Percentiles rank a stretch among this genome's conserved stretches.
phyloP scores from a whole-genome alignment of 1,139 yeast genomes.

The Kodamaea alishanica region DNA sequence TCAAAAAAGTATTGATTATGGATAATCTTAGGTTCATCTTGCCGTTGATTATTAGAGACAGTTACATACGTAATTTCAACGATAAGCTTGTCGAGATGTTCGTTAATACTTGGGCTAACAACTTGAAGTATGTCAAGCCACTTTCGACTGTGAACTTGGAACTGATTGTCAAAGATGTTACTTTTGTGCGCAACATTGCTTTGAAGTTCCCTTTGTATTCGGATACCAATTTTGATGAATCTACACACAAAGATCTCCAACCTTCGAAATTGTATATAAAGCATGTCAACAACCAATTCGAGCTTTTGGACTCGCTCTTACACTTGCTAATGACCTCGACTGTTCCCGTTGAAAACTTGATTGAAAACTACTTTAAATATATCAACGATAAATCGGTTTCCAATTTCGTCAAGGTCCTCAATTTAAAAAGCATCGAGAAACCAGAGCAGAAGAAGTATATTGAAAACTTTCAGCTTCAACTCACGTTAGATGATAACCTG shows the following conservation, averaged over 20 bases:
- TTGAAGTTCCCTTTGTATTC: constrained; percentile 47
- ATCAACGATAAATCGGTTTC: constrained; percentile 61
- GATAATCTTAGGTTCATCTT: constrained; percentile 50
- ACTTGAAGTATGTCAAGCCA: constrained; percentile 60
- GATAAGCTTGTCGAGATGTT: constrained; percentile 73
- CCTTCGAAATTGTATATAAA: constrained; percentile 42
- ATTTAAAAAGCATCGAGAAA: constrained; percentile 56
- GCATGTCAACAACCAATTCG: constrained; percentile 48
- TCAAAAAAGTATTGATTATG: constrained; percentile 42
- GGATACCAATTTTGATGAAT: constrained; percentile 27
- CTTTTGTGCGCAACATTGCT: constrained; percentile 56
- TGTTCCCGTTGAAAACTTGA: constrained; percentile 60
- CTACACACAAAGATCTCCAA: constrained; percentile 11
- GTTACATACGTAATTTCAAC: constrained; percentile 68
- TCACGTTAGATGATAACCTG: constrained; percentile 46
- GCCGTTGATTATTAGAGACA: constrained; percentile 62
- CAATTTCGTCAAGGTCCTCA: constrained; percentile 64
- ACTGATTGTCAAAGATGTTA: constrained; percentile 72
- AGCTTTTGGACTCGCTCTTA: constrained; percentile 57
- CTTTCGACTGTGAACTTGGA: constrained; percentile 71
- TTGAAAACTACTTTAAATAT: constrained; percentile 62
- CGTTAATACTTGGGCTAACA: constrained; percentile 52
- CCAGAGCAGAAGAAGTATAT: constrained; percentile 48
- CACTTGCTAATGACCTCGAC: constrained; percentile 62
- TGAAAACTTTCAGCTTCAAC: constrained; percentile 59